These are phyloP conservation scores for Avena atlantica DNA, from an alignment of 176 grass and related monocot genomes.

Conservation along the genomic window DNA sequence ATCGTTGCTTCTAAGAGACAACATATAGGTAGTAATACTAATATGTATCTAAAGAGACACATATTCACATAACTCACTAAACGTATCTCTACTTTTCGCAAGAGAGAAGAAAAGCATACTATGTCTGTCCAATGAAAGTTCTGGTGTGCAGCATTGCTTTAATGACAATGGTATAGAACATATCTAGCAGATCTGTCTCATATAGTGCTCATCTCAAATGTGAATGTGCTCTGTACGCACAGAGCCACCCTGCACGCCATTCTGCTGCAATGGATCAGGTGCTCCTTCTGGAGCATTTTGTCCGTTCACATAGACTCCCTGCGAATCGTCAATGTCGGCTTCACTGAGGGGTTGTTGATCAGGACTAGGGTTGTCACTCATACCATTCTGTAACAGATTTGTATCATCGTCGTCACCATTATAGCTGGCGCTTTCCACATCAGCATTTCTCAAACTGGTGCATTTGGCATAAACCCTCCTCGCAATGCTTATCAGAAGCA, in stretches of 20 bases:
- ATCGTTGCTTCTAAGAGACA: too few species aligned
- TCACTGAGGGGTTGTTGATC: background rate
- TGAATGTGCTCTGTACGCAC: background rate
- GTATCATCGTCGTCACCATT: background rate
- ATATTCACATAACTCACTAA: background rate
- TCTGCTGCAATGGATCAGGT: background rate
- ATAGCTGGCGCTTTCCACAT: background rate
- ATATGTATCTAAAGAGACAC: background rate
- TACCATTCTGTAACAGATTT: background rate
- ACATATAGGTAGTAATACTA: background rate
- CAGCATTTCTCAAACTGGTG: background rate
- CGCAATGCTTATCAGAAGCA: constrained; percentile 46
- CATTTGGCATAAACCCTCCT: background rate
- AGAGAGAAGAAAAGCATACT: background rate
- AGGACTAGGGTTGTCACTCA: background rate
- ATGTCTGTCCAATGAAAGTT: background rate
- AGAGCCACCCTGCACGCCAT: background rate
- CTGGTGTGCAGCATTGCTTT: background rate
- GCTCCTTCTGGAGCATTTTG: background rate
- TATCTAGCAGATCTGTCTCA: background rate
- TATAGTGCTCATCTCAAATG: background rate
- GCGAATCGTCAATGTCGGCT: background rate
- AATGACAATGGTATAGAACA: background rate
- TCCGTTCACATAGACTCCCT: background rate
- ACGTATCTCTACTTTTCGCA: background rate